phyloP scores from a whole-genome alignment of 2,329 filamentous ascomycete genomes.

The Fusarium succisae region DNA sequence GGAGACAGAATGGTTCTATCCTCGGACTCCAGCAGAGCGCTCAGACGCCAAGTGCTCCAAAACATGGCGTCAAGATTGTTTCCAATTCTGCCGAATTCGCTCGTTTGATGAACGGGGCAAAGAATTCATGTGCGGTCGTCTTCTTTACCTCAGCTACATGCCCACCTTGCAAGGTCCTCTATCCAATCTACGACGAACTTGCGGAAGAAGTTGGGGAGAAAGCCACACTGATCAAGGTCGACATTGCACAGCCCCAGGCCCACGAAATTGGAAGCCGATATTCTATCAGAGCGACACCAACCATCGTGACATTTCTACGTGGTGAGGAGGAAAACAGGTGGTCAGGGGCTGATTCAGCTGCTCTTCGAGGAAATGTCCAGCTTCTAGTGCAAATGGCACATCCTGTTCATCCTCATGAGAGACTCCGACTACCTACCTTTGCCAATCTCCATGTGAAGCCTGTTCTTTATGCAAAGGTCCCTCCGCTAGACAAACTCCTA shows the following conservation, averaged over 20 bases:
- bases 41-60: constrained; percentile 36
- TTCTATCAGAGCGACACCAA: constrained; percentile 80
- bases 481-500: constrained; percentile 83
- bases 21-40: constrained; percentile 60
- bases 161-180: constrained; percentile 82
- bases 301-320: constrained; percentile 84
- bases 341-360: constrained; percentile 76
- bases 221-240: constrained; percentile 82
- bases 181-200: constrained; percentile 83
- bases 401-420: constrained; percentile 79
- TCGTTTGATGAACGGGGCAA: constrained; percentile 62
- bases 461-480: constrained; percentile 79
- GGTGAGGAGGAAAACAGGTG: constrained; percentile 82
- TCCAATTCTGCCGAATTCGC: constrained; percentile 53
- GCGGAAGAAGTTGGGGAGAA: constrained; percentile 76
- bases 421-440: constrained; percentile 75
- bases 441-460: constrained; percentile 70
- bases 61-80: constrained; percentile 65
- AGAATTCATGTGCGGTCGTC: constrained; percentile 76
- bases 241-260: constrained; percentile 73
- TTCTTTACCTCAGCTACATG: constrained; percentile 95
- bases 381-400: constrained; percentile 79
- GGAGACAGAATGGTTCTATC: constrained; percentile 60
- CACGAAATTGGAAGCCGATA: constrained; percentile 72
- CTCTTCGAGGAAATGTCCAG: constrained; percentile 76